phyloP scores from a whole-genome alignment of 2,329 filamentous ascomycete genomes.

The Exophiala sideris region DNA sequence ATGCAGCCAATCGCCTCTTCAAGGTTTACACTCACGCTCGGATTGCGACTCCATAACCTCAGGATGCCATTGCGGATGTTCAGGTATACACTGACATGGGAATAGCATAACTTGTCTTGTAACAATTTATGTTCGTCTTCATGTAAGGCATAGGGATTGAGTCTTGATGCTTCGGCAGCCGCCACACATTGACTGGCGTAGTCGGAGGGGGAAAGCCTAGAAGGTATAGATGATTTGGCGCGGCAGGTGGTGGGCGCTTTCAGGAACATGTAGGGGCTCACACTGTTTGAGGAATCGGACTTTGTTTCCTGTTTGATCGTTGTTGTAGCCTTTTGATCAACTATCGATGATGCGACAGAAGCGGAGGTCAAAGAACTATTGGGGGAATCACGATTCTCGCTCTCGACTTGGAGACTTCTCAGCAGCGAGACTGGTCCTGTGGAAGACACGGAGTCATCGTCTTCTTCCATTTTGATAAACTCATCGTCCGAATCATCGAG shows the following conservation, averaged over 20 bases:
- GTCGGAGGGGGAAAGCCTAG: slow-evolving; percentile 65
- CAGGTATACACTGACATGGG: slow-evolving; percentile 90
- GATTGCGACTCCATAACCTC: slow-evolving; percentile 82
- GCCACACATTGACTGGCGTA: slow-evolving; percentile 90
- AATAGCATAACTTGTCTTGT: slow-evolving; percentile 74
- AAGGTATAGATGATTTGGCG: slow-evolving; percentile 80
- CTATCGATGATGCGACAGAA: slow-evolving; percentile 29
- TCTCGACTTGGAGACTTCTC: slow-evolving; percentile 27
- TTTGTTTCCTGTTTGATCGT: slow-evolving; percentile 20
- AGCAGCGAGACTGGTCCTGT: slow-evolving; percentile 24
- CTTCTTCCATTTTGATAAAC: slow-evolving; percentile 30
- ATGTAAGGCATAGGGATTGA: slow-evolving; percentile 87
- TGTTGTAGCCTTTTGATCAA: slow-evolving; percentile 25
- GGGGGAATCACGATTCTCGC: slow-evolving; percentile 31
- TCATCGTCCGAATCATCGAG: slow-evolving; percentile 17
- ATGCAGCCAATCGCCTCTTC: slow-evolving; percentile 90
- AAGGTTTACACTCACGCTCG: slow-evolving; percentile 73
- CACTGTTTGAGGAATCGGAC: slow-evolving; percentile 12
- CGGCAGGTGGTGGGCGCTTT: slow-evolving; percentile 52
- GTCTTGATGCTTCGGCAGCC: slow-evolving; percentile 81
- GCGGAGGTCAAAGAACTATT: slow-evolving; percentile 33
- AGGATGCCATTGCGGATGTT: slow-evolving; percentile 95
- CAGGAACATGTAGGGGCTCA: slow-evolving; percentile 28
- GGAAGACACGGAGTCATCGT: slow-evolving; percentile 34
- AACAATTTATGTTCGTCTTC: slow-evolving; percentile 78